Conservation (phyloP, 371 early-diverging fungal species). For the Saksenaea oblongispora region DNA sequence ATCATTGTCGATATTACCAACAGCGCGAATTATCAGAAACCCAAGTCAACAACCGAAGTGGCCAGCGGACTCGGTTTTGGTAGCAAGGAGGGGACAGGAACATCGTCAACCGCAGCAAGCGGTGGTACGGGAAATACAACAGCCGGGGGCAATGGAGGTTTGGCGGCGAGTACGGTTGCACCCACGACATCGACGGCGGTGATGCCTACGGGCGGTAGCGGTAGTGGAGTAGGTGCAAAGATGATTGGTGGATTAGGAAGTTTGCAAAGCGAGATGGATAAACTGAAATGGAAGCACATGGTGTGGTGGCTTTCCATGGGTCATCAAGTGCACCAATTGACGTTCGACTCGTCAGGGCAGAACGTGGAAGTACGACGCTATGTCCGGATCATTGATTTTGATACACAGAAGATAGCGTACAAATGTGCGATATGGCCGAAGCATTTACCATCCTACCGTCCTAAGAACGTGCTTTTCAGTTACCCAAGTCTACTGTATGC, state of each 20-base stretch:
- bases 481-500: constrained; percentile 83
- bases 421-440: constrained; percentile 90
- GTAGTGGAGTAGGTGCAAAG: constrained; percentile 2
- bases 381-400: constrained; percentile 68
- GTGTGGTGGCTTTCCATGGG: constrained; percentile 82
- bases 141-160: neutral
- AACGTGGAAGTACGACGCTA: constrained; percentile 91
- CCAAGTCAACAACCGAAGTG: constrained; percentile 12
- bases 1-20: constrained; percentile 66
- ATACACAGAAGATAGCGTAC: constrained; percentile 66
- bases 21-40: constrained; percentile 28
- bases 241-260: constrained; percentile 5
- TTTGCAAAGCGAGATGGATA: constrained; percentile 25
- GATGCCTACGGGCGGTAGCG: neutral
- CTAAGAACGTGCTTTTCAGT: constrained; percentile 60
- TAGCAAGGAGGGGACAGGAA: neutral
- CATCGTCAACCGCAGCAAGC: neutral
- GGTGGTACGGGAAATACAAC: constrained; percentile 2
- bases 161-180: neutral
- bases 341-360: constrained; percentile 69
- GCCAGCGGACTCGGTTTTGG: neutral
- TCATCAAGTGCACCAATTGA: constrained; percentile 80
- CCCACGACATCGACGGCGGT: constrained; percentile 4
- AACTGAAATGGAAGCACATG: constrained; percentile 43
- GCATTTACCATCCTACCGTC: constrained; percentile 59